Percentiles rank a stretch among this genome's conserved stretches.
Conservation (phyloP, 495 filamentous ascomycete genomes). For the Thermothielavioides terrestris region DNA sequence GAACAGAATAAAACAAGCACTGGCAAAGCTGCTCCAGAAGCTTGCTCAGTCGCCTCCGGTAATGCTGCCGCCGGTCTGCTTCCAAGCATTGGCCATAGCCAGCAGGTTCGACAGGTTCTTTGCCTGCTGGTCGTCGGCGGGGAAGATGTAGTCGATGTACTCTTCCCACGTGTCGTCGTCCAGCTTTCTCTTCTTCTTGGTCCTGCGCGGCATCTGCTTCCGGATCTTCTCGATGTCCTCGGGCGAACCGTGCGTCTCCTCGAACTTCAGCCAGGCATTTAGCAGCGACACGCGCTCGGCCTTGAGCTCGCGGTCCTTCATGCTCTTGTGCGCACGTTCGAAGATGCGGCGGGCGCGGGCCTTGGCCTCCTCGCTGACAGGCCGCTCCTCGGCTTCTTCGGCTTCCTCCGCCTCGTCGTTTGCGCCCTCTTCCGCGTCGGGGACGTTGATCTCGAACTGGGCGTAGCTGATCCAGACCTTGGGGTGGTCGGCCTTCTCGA, state of each 20-base stretch:
- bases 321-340: conserved; percentile 72
- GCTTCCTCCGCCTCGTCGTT: conserved; percentile 45
- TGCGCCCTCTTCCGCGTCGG: conserved; percentile 47
- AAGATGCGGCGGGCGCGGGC: conserved; percentile 73
- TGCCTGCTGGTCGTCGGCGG: conserved; percentile 84
- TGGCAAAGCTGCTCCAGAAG: neutral
- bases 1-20: neutral
- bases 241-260: conserved; percentile 67
- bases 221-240: conserved; percentile 79
- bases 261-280: conserved; percentile 86
- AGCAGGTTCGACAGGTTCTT: conserved; percentile 76
- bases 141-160: conserved; percentile 96
- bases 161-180: conserved; percentile 96
- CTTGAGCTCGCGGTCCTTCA: conserved; percentile 89
- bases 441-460: conserved; percentile 88
- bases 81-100: conserved; percentile 83
- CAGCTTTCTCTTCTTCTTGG: conserved; percentile 89
- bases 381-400: conserved; percentile 46
- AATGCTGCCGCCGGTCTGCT: conserved; percentile 48
- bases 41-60: conserved; percentile 5
- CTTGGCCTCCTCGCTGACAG: conserved; percentile 77
- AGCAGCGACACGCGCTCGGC: conserved; percentile 88
- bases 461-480: conserved; percentile 99
- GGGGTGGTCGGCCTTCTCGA: conserved; percentile 91
- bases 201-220: conserved; percentile 84